Base-by-base conservation (phyloP, 2,329 filamentous ascomycete genomes). In the Talaromyces sp. region DNA sequence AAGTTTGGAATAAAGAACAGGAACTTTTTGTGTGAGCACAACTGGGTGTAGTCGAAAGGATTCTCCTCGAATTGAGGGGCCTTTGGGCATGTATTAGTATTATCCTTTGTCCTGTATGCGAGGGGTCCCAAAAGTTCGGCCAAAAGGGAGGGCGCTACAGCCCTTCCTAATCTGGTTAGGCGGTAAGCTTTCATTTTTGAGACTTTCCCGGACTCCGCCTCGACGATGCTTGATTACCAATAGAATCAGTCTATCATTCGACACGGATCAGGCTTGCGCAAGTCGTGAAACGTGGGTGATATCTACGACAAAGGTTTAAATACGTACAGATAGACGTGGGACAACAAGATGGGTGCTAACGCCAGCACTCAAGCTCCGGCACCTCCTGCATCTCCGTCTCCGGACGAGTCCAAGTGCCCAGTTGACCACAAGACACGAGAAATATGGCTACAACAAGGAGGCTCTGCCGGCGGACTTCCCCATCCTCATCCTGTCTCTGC, bases 381-480 rank as follows among this genome's bases (percentile, higher is more conserved):
- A 24, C 24, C 63, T 45, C 37, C 72, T 5, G 65, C 70, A 10
- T 49, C 68, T 33, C 45, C 45, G 45, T 60, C 70, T 33, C 57
- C 73, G 47, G 64, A 73, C 64, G 69, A 73, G 37, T 78, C 78
- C 47, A 83, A 83, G 65, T 98, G 95, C 73, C 95, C 95, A 5
- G 92, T 98, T 73, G 93, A 98, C 80, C 90, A 93, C 80, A 91
- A 92, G 73, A 90, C 92, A 61, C 90, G 95, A 72, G 90, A 93
- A 72, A 87, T 90, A 72, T 99, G 94, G 94, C 85, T 98, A 78
- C 86, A 74, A 80, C 84, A 70, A 60, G 74, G 66, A 60, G 74
- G 66, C 65, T 79, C 69, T 66, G 79, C 69, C 31, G 73, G 73
- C 39, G 63, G 72, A 70, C 77, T 68, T 69, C 78, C 71, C 62